Evolutionary conservation across 2,329 filamentous ascomycete species (phyloP).

Genomic region (Arthrinium phaeospermum): DNA sequence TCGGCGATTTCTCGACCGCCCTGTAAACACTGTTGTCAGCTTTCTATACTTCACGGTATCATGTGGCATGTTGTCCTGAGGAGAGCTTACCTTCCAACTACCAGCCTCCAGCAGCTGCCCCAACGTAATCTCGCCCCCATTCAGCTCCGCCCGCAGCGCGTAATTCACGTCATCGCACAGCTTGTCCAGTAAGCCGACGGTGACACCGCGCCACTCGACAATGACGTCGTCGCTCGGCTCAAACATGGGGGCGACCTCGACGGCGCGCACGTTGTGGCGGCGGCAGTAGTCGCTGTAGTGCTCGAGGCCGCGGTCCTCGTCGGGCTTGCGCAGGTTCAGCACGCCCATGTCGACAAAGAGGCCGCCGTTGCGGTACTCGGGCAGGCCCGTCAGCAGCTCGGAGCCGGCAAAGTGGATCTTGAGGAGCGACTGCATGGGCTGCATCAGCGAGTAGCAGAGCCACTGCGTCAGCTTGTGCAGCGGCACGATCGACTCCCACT

Average conservation of each 20-base stretch:
- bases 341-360: slow-evolving; percentile 67
- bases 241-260: slow-evolving; percentile 64
- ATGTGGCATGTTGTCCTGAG: background rate
- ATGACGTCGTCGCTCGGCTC: slow-evolving; percentile 65
- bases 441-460: slow-evolving; percentile 75
- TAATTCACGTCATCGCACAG: slow-evolving; percentile 56
- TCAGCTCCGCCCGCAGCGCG: slow-evolving; percentile 35
- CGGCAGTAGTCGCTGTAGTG: slow-evolving; percentile 45
- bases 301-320: slow-evolving; percentile 48
- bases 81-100: slow-evolving; percentile 50
- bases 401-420: slow-evolving; percentile 56
- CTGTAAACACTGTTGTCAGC: slow-evolving; percentile 46
- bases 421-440: slow-evolving; percentile 62
- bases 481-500: slow-evolving; percentile 50
- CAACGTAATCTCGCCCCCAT: slow-evolving; percentile 48
- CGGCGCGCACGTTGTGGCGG: slow-evolving; percentile 32
- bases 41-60: background rate
- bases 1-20: slow-evolving; percentile 95
- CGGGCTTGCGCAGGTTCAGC: slow-evolving; percentile 54
- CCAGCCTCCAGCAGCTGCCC: slow-evolving; percentile 60
- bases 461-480: slow-evolving; percentile 73
- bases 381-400: slow-evolving; percentile 68
- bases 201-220: slow-evolving; percentile 70
- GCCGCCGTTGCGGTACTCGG: slow-evolving; percentile 76
- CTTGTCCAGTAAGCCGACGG: slow-evolving; percentile 63